phyloP scores from a whole-genome alignment of 768 basidiomycete genomes.

The Pleurotus pulmonarius region DNA sequence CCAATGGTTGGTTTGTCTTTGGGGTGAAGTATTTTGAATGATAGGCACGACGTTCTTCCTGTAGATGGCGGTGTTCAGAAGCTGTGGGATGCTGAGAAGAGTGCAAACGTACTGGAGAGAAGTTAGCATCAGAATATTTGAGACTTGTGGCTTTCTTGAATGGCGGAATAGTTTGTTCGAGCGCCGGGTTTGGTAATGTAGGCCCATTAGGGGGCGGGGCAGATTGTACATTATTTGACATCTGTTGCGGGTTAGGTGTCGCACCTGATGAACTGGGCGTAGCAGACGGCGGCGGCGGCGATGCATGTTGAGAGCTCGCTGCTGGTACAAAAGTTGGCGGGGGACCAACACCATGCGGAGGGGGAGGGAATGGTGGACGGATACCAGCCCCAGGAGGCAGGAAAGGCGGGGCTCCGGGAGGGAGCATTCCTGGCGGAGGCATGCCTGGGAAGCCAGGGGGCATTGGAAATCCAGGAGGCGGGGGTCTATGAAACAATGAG shows the following conservation, averaged over 20 bases:
- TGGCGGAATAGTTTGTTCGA: slow-evolving; percentile 63
- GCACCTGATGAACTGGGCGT: not conserved
- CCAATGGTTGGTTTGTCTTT: slow-evolving; percentile 37
- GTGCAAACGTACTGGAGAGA: slow-evolving; percentile 60
- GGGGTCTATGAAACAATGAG: slow-evolving; percentile 26
- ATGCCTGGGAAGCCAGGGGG: slow-evolving; percentile 40
- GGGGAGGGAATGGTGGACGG: slow-evolving; percentile 16
- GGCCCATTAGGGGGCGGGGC: slow-evolving; percentile 15
- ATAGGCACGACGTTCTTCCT: slow-evolving; percentile 80
- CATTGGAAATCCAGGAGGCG: slow-evolving; percentile 53
- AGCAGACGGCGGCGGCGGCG: slow-evolving; percentile 7
- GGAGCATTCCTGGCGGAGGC: slow-evolving; percentile 31
- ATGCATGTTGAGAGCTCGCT: not conserved
- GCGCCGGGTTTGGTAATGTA: slow-evolving; percentile 49
- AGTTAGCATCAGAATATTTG: slow-evolving; percentile 75
- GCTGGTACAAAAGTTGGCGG: slow-evolving; percentile 17
- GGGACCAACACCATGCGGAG: slow-evolving; percentile 14
- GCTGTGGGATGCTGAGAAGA: not conserved
- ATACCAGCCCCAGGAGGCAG: slow-evolving; percentile 14
- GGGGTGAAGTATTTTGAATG: slow-evolving; percentile 58
- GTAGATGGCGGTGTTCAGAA: slow-evolving; percentile 6
- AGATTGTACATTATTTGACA: slow-evolving; percentile 10
- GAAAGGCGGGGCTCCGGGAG: slow-evolving; percentile 26
- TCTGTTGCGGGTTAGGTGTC: slow-evolving; percentile 13
- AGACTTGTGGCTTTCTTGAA: slow-evolving; percentile 76